Evolutionary conservation across 2,329 filamentous ascomycete species (phyloP).

Genomic region (Hypomyces perniciosus): DNA sequence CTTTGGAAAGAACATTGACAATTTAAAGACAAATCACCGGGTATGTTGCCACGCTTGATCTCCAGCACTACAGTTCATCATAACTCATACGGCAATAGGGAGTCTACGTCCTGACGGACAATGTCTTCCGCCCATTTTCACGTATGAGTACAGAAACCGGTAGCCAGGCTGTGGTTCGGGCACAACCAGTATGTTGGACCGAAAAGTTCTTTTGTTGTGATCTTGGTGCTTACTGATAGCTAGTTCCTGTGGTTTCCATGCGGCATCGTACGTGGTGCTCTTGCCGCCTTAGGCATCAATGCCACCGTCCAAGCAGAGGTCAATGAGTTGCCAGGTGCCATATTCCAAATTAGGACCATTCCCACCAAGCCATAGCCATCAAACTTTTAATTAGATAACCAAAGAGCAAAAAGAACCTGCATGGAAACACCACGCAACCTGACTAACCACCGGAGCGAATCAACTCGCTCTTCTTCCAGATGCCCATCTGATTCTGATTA

Average conservation of each 20-base stretch:
- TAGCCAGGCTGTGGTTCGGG: constrained; percentile 65
- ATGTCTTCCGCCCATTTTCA: constrained; percentile 78
- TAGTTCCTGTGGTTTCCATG: constrained; percentile 95
- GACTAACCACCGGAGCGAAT: no score
- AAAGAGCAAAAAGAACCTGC: no score
- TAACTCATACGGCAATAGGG: constrained; percentile 46
- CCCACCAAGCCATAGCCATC: constrained; percentile 38
- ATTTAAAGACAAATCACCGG: constrained; percentile 95
- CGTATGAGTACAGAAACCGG: constrained; percentile 81
- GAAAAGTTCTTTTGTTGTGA: not conserved
- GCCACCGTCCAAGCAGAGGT: constrained; percentile 90
- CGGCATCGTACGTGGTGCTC: constrained; percentile 83
- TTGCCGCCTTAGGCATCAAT: constrained; percentile 85
- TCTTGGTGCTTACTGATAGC: constrained; percentile 10
- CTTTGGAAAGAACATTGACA: constrained; percentile 96
- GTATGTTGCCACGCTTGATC: constrained; percentile 37
- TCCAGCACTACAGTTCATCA: not conserved
- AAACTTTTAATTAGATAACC: no score
- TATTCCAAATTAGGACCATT: constrained; percentile 91
- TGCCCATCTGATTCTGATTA: not conserved
- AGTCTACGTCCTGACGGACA: constrained; percentile 93
- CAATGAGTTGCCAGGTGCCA: constrained; percentile 76
- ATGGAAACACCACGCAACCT: no score
- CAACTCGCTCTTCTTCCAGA: not conserved
- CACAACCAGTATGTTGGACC: constrained; percentile 63